Percentiles rank a stretch among this genome's conserved stretches.
Conservation (phyloP, 768 basidiomycete species). For the Hygrocybe punicea region DNA sequence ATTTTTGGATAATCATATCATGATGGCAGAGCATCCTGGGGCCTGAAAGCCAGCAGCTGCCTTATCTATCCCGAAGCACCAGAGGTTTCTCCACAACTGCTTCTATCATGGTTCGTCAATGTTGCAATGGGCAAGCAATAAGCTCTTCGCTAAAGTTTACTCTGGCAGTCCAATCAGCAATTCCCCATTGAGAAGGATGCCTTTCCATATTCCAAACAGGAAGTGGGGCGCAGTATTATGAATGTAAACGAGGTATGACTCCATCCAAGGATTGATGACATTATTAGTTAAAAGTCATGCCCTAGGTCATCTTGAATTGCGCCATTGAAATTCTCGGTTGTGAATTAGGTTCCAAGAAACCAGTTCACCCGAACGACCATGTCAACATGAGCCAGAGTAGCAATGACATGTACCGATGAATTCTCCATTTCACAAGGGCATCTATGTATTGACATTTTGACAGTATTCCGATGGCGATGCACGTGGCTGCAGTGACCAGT, state of each 20-base stretch:
- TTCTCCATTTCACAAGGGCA: background rate
- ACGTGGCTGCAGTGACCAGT: conserved; percentile 94
- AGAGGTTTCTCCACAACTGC: conserved; percentile 33
- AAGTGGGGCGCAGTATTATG: conserved; percentile 99
- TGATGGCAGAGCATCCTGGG: background rate
- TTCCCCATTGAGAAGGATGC: conserved; percentile 88
- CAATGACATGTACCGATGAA: conserved; percentile 82
- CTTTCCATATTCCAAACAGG: conserved; percentile 99
- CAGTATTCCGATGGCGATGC: conserved; percentile 99
- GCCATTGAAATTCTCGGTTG: conserved; percentile 97
- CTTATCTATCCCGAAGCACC: conserved; percentile 9
- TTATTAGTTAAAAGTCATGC: background rate
- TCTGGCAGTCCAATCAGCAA: conserved; percentile 43
- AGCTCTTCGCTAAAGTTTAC: background rate
- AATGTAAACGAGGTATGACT: conserved; percentile 84
- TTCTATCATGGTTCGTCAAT: conserved; percentile 10
- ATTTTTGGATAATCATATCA: background rate
- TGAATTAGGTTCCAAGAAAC: conserved; percentile 90
- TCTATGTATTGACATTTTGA: background rate
- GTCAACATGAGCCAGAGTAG: conserved; percentile 99
- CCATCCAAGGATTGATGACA: background rate
- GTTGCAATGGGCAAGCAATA: conserved; percentile 24
- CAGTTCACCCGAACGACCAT: conserved; percentile 99
- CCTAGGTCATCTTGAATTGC: conserved; percentile 94
- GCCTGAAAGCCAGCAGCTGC: background rate